A percentile compares a stretch with the other conserved stretches of the same genome.
These are phyloP conservation scores for Dictyostelium firmibasis DNA, from an alignment of 78 protist genomes.

Conservation along the genomic window DNA sequence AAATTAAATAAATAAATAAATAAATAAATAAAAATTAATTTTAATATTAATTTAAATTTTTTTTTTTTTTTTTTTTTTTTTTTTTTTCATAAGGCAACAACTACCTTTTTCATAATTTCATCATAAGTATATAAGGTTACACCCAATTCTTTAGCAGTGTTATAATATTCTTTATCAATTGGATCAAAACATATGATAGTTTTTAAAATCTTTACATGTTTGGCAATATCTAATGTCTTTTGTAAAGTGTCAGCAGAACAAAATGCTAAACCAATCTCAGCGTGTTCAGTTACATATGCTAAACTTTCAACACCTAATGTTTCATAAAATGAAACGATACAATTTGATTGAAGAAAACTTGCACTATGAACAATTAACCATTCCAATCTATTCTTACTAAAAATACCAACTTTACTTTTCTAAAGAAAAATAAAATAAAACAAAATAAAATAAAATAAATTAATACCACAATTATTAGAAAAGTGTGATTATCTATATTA, in stretches of 20 bases:
- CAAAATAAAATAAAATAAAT: not conserved
- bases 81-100: not conserved
- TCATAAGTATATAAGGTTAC: not conserved
- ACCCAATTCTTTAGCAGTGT: not conserved
- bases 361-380: slow-evolving; percentile 79
- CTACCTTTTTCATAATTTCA: slow-evolving; percentile 10
- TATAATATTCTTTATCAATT: not conserved
- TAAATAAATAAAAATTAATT: not conserved
- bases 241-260: slow-evolving; percentile 44
- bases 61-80: no score
- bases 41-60: not conserved
- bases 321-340: slow-evolving; percentile 48
- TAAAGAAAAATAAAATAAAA: not conserved
- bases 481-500: no score
- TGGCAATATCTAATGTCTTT: not conserved
- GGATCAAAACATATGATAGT: slow-evolving; percentile 52
- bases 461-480: not conserved
- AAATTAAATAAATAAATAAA: not conserved
- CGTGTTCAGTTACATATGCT: slow-evolving; percentile 75
- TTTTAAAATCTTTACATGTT: not conserved
- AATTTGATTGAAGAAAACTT: slow-evolving; percentile 15
- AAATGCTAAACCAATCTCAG: slow-evolving; percentile 55
- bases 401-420: slow-evolving; percentile 80
- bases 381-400: slow-evolving; percentile 73
- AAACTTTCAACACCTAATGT: slow-evolving; percentile 68